These are phyloP conservation scores for Malassezia dermatis DNA, from an alignment of 1,284 basidiomycete genomes.

Conservation along the genomic window DNA sequence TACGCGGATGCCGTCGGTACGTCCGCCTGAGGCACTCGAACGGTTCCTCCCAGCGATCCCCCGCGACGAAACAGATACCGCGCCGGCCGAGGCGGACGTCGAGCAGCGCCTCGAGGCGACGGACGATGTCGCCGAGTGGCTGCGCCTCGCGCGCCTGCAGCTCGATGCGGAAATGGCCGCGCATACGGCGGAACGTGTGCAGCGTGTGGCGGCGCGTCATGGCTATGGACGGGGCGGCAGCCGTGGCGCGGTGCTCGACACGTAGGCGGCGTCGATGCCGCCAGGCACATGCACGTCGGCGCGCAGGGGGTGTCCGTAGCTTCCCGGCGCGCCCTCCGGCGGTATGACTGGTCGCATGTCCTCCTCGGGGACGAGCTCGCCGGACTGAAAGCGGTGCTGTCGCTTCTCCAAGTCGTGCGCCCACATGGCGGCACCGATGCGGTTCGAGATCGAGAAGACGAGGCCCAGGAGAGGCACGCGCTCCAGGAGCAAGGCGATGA, in stretches of 20 bases:
- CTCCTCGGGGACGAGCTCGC: conserved; percentile 17
- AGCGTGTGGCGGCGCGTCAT: not conserved
- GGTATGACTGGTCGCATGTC: not conserved
- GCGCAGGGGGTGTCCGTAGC: conserved; percentile 1
- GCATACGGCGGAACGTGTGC: conserved; percentile 1
- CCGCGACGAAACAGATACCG: not conserved
- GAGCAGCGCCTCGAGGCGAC: not conserved
- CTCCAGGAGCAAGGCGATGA: conserved; percentile 36
- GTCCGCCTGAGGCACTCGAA: not conserved
- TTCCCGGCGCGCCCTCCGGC: conserved; percentile 4
- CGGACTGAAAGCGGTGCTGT: conserved; percentile 28
- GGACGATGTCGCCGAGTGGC: conserved; percentile 11
- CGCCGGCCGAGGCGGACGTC: not conserved
- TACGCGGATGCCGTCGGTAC: conserved; percentile 1
- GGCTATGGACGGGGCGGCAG: not conserved
- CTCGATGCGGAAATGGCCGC: conserved; percentile 9
- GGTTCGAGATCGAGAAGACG: conserved; percentile 39
- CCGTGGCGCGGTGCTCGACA: not conserved
- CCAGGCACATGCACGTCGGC: conserved; percentile 11
- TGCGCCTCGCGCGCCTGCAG: conserved; percentile 7
- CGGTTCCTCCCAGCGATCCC: not conserved
- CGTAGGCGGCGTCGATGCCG: not conserved
- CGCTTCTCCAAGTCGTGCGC: conserved; percentile 46
- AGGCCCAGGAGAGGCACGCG: conserved; percentile 37
- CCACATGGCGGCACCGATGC: conserved; percentile 47